phyloP scores from a whole-genome alignment of 139 green algal genomes.

The Choricystis sp. region DNA sequence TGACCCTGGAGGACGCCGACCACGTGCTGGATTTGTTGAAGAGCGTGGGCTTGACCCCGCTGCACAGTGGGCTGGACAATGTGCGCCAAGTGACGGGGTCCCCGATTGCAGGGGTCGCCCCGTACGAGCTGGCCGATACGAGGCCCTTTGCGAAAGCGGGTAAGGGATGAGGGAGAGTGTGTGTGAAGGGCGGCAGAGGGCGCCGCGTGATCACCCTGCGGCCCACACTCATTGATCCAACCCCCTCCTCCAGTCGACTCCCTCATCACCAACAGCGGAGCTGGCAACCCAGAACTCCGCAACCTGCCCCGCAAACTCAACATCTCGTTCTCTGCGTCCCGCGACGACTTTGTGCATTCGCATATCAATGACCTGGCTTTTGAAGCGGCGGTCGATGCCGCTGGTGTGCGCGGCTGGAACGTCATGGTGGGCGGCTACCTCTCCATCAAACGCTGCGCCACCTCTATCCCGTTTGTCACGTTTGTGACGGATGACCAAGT shows the following conservation, averaged over 20 bases:
- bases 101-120: constrained; percentile 73
- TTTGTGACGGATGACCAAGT: constrained; percentile 61
- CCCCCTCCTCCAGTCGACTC: constrained; percentile 40
- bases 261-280: constrained; percentile 40
- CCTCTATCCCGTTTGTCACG: constrained; percentile 67
- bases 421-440: constrained; percentile 90
- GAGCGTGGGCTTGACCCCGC: constrained; percentile 47
- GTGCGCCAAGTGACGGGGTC: constrained; percentile 86
- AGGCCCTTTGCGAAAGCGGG: constrained; percentile 18
- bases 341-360: constrained; percentile 91
- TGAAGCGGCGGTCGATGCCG: constrained; percentile 53
- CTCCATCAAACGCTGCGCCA: constrained; percentile 77
- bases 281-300: constrained; percentile 65
- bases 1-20: constrained; percentile 54
- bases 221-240: not conserved
- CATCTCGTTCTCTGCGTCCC: constrained; percentile 64
- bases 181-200: not conserved
- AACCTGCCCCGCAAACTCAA: constrained; percentile 98
- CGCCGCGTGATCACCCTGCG: not conserved
- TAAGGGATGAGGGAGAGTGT: not conserved
- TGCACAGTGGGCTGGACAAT: constrained; percentile 93
- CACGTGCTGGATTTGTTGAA: constrained; percentile 41
- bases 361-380: constrained; percentile 98
- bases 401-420: constrained; percentile 63
- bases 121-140: constrained; percentile 83